Percentiles rank a stretch among this genome's conserved stretches.
phyloP scores from a whole-genome alignment of 2,329 filamentous ascomycete genomes.

The Onygenales sp. region DNA sequence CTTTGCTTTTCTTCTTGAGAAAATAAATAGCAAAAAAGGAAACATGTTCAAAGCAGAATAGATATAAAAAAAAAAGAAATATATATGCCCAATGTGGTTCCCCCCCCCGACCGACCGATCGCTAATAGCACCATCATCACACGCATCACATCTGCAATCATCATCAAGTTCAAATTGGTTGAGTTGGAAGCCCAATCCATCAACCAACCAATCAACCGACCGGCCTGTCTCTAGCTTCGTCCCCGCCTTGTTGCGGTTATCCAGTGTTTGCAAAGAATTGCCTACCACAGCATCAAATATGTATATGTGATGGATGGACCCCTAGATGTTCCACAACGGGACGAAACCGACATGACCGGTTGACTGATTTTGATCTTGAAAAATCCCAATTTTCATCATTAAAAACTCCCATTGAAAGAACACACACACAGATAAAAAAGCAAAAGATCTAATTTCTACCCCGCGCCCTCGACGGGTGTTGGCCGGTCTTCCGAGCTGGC shows the following conservation, averaged over 20 bases:
- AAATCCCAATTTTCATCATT: no score
- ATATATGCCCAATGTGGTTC: not conserved
- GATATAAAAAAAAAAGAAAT: not conserved
- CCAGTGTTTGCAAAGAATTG: no score
- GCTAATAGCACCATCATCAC: not conserved
- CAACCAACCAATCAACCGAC: not conserved
- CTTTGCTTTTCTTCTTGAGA: not conserved
- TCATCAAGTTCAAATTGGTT: not conserved
- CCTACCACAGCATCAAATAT: no score
- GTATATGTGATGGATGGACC: no score
- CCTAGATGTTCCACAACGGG: no score
- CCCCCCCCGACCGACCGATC: not conserved
- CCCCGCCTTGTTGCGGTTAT: no score
- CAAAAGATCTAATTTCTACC: not conserved
- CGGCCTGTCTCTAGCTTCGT: no score
- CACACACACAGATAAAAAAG: not conserved
- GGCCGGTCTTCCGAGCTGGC: not conserved
- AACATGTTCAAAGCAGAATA: not conserved
- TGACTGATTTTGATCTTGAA: no score
- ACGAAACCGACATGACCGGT: no score
- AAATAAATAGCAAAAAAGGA: not conserved
- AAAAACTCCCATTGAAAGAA: no score
- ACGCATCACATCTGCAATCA: not conserved
- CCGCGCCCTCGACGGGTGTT: constrained; percentile 7
- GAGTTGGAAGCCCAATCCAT: not conserved